A percentile compares a stretch with the other conserved stretches of the same genome.
Evolutionary conservation across 306 rosid species (phyloP).

Genomic region (Lablab purpureus): DNA sequence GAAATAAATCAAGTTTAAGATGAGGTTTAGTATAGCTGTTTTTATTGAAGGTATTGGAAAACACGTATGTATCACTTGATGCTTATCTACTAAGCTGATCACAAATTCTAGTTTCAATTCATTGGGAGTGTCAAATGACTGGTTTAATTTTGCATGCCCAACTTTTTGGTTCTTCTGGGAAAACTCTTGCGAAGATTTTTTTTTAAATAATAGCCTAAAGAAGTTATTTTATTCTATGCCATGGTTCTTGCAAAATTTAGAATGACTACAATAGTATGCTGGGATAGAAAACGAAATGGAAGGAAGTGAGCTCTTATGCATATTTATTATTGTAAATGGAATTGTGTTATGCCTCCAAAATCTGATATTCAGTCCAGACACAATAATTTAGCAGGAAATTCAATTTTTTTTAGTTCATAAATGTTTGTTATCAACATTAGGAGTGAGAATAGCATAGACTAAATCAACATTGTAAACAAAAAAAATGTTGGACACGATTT

Average conservation of each 20-base stretch:
- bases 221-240: not conserved
- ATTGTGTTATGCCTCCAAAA: slow-evolving; percentile 28
- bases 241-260: slow-evolving; percentile 4
- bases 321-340: not conserved
- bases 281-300: slow-evolving; percentile 31
- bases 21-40: not conserved
- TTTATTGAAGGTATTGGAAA: slow-evolving; percentile 17
- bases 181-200: not conserved
- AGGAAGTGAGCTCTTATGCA: slow-evolving; percentile 7
- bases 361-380: slow-evolving; percentile 16
- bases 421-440: slow-evolving; percentile 27
- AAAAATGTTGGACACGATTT: not conserved
- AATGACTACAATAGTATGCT: not conserved
- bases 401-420: not conserved
- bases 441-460: not conserved
- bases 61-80: not conserved
- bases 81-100: slow-evolving; percentile 22
- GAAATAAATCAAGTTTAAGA: not conserved
- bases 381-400: slow-evolving; percentile 1
- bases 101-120: slow-evolving; percentile 23
- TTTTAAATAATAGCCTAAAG: not conserved
- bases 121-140: slow-evolving; percentile 16
- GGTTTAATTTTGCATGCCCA: slow-evolving; percentile 12
- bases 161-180: not conserved
- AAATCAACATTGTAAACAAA: not conserved